phyloP scores from a whole-genome alignment of 2,329 filamentous ascomycete genomes.

The Cadophora malorum region DNA sequence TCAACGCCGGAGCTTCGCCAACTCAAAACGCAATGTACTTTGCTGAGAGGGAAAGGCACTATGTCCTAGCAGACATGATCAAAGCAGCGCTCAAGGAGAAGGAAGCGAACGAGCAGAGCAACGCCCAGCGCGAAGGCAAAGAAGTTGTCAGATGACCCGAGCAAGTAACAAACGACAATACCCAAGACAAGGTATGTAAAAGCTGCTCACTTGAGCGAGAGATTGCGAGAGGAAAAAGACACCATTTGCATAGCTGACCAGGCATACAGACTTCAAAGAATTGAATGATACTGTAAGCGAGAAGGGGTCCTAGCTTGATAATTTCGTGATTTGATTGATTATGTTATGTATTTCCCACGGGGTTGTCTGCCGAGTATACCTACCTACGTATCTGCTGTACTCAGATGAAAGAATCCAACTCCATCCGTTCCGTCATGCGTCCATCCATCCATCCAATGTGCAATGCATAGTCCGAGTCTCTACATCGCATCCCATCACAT shows the following conservation, averaged over 20 bases:
- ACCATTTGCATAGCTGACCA: not conserved
- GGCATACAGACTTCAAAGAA: constrained; percentile 1
- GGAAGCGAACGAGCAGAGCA: not conserved
- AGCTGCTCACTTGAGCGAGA: not conserved
- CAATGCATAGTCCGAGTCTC: not conserved
- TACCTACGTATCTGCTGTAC: not conserved
- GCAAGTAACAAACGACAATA: not conserved
- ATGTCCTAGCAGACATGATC: constrained; percentile 11
- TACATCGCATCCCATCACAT: constrained; percentile 8
- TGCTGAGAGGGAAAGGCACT: not conserved
- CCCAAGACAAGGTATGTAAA: not conserved
- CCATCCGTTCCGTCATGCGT: constrained; percentile 12
- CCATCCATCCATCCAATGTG: constrained; percentile 12
- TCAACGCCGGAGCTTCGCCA: constrained; percentile 24
- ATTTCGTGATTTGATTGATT: not conserved
- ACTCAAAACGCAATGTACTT: not conserved
- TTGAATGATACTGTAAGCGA: not conserved
- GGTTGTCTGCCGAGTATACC: not conserved
- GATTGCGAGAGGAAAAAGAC: not conserved
- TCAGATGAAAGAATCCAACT: constrained; percentile 13
- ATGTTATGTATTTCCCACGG: constrained; percentile 8
- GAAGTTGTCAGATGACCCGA: not conserved
- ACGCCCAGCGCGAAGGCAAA: not conserved
- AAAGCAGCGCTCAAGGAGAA: not conserved
- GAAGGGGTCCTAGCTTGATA: not conserved